Evolutionary conservation across 352 stramenopile genomes (phyloP).

Genomic region (Phytophthora cryptogea): DNA sequence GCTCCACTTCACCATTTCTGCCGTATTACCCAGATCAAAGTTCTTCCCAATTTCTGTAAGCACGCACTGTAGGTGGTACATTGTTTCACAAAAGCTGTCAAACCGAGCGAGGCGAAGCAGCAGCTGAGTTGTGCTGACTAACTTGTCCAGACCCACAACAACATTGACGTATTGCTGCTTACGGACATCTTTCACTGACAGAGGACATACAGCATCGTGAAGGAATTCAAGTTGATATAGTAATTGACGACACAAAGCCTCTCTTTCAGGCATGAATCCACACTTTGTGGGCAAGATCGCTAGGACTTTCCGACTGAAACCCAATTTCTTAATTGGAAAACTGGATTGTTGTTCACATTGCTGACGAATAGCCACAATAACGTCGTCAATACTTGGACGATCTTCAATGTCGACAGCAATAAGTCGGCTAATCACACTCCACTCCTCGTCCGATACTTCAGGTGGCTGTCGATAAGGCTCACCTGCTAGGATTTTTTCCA

Average conservation of each 20-base stretch:
- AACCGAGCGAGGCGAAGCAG: background rate
- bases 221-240: background rate
- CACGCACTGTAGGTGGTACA: background rate
- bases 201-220: background rate
- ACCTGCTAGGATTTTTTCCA: constrained; percentile 1
- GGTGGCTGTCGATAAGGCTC: constrained; percentile 3
- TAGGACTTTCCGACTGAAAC: background rate
- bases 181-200: background rate
- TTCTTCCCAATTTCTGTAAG: background rate
- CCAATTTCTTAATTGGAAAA: background rate
- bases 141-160: background rate
- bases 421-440: constrained; percentile 1
- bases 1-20: background rate
- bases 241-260: background rate
- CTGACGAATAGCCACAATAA: background rate
- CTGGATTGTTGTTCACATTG: background rate
- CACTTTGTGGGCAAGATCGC: background rate
- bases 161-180: background rate
- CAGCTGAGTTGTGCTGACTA: background rate
- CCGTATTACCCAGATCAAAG: background rate
- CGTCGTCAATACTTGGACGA: background rate
- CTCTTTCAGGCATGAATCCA: background rate
- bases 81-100: background rate
- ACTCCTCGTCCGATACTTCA: constrained; percentile 5
- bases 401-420: background rate